A percentile compares a stretch with the other conserved stretches of the same genome.
phyloP scores from a whole-genome alignment of 2,329 filamentous ascomycete species.

The Beauveria australis region DNA sequence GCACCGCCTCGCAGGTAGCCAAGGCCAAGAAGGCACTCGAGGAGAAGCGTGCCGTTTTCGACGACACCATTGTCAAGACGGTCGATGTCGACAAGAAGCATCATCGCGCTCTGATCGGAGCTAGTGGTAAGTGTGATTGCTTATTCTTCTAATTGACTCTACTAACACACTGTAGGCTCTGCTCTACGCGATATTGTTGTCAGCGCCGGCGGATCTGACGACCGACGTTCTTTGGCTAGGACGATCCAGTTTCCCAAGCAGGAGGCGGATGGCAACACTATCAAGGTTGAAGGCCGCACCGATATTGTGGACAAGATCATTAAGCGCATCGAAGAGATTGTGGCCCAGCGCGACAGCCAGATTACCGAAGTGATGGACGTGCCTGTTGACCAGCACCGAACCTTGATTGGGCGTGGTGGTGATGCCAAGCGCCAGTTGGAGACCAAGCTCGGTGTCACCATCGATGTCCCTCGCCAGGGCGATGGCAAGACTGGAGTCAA shows the following conservation, averaged over 20 bases:
- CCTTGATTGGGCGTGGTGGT: slow-evolving; percentile 86
- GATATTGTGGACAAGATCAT: slow-evolving; percentile 85
- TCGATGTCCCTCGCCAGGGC: slow-evolving; percentile 88
- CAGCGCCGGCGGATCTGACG: slow-evolving; percentile 81
- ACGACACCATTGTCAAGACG: slow-evolving; percentile 77
- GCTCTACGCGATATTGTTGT: slow-evolving; percentile 82
- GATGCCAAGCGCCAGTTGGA: slow-evolving; percentile 81
- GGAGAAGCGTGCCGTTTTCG: slow-evolving; percentile 78
- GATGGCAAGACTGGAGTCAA: slow-evolving; percentile 79
- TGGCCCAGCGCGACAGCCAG: slow-evolving; percentile 76
- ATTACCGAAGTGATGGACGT: slow-evolving; percentile 72
- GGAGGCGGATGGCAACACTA: slow-evolving; percentile 71
- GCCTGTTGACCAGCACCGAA: slow-evolving; percentile 79
- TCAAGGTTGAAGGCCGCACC: slow-evolving; percentile 80
- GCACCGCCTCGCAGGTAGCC: slow-evolving; percentile 82
- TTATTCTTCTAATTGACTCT: slow-evolving; percentile 5
- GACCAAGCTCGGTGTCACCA: slow-evolving; percentile 72
- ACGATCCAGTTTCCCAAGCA: slow-evolving; percentile 93
- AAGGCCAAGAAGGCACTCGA: slow-evolving; percentile 86
- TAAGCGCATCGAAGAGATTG: slow-evolving; percentile 70
- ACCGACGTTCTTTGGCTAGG: slow-evolving; percentile 73
- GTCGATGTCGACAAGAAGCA: slow-evolving; percentile 92
- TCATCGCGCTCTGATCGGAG: slow-evolving; percentile 82
- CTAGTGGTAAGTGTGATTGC: slow-evolving; percentile 58
- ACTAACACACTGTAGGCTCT: slow-evolving; percentile 53